Evolutionary conservation across 257 asterid species (phyloP).

Genomic region (Dorcoceras hygrometricum): DNA sequence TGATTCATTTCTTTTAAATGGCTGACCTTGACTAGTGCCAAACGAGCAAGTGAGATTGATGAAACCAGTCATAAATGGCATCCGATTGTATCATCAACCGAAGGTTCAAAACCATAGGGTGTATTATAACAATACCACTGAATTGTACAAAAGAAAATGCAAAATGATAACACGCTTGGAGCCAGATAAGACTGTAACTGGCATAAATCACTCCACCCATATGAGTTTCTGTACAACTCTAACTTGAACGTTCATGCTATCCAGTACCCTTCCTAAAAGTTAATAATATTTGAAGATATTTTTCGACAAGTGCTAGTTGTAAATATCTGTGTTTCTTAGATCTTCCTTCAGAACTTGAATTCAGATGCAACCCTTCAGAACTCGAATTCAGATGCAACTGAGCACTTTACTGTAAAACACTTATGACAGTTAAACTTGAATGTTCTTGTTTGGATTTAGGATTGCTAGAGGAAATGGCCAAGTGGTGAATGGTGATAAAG

Average conservation of each 20-base stretch:
- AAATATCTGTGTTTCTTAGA: too few species aligned
- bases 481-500: constrained; percentile 48
- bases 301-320: too few species aligned
- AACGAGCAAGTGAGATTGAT: background rate
- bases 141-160: background rate
- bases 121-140: background rate
- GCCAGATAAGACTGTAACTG: too few species aligned
- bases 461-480: constrained; percentile 52
- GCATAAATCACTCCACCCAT: too few species aligned
- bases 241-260: background rate
- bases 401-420: background rate
- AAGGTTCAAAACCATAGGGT: background rate
- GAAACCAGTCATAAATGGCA: background rate
- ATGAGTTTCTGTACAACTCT: background rate
- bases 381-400: background rate
- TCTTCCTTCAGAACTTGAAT: too few species aligned
- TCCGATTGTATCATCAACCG: background rate
- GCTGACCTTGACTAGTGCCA: background rate
- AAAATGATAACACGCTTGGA: too few species aligned
- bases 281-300: too few species aligned
- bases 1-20: background rate
- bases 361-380: too few species aligned
- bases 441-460: constrained; percentile 26
- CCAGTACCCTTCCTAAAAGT: too few species aligned
- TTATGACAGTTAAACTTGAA: background rate